Percentiles rank a stretch among this genome's conserved stretches.
Evolutionary conservation across 257 asterid genomes (phyloP).

Genomic region (Lantana camara): DNA sequence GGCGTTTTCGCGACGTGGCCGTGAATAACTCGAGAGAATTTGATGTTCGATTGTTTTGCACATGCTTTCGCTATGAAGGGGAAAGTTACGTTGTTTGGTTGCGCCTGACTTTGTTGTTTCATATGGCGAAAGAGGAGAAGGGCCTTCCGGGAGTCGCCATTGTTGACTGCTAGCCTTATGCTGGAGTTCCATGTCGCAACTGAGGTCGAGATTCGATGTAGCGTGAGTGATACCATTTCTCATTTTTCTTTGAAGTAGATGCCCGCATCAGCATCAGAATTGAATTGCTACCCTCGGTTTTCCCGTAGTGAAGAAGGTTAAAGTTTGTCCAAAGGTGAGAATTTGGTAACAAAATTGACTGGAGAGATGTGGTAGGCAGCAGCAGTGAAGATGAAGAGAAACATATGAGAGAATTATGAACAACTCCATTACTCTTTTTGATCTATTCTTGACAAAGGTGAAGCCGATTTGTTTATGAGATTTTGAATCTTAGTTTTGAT

Average conservation of each 20-base stretch:
- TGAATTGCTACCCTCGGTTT: too few relatives aligned
- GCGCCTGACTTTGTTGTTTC: constrained; percentile 37
- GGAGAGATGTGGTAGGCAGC: too few relatives aligned
- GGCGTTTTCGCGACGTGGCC: constrained; percentile 48
- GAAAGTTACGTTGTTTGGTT: constrained; percentile 60
- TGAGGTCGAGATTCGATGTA: constrained; percentile 22
- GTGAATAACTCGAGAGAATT: constrained; percentile 50
- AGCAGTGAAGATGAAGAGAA: too few relatives aligned
- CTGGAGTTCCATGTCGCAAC: constrained; percentile 43
- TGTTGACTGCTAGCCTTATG: constrained; percentile 50
- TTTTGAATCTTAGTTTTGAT: too few relatives aligned
- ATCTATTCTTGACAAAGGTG: too few relatives aligned
- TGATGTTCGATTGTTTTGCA: constrained; percentile 47
- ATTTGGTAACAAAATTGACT: too few relatives aligned
- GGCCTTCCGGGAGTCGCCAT: constrained; percentile 42
- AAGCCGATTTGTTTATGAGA: too few relatives aligned
- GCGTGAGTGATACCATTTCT: constrained; percentile 24
- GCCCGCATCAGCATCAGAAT: too few relatives aligned
- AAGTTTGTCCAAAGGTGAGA: too few relatives aligned
- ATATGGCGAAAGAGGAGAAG: constrained; percentile 56
- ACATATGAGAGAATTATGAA: too few relatives aligned
- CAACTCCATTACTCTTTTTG: too few relatives aligned
- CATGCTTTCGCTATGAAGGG: constrained; percentile 75
- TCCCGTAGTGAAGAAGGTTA: too few relatives aligned
- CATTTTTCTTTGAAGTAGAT: constrained; percentile 1